Conservation (phyloP, 768 basidiomycete species). For the Cystofilobasidium capitatum region DNA sequence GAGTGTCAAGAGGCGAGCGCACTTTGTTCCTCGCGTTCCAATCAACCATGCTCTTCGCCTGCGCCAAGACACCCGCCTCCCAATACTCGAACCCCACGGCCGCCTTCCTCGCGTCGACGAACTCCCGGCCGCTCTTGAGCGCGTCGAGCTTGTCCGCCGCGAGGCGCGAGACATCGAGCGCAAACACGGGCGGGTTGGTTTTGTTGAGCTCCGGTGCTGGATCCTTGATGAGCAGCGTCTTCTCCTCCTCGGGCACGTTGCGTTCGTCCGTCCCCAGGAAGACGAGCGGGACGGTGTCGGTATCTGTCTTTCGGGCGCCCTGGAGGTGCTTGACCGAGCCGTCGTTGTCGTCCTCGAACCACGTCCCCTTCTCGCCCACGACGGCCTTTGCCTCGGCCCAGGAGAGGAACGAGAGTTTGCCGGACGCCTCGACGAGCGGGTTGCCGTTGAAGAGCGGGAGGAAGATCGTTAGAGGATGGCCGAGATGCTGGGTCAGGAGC, state of each 20-base stretch:
- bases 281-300: conserved; percentile 10
- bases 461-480: conserved; percentile 58
- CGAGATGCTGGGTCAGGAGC: conserved; percentile 64
- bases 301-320: not conserved
- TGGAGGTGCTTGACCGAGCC: conserved; percentile 21
- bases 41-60: conserved; percentile 71
- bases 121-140: conserved; percentile 6
- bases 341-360: conserved; percentile 11
- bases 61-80: conserved; percentile 65
- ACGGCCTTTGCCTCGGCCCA: conserved; percentile 2
- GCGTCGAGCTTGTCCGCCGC: not conserved
- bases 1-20: conserved; percentile 26
- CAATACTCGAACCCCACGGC: conserved; percentile 53
- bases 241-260: not conserved
- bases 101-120: conserved; percentile 45
- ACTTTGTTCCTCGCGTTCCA: conserved; percentile 90
- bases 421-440: conserved; percentile 48
- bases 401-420: conserved; percentile 13
- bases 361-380: not conserved
- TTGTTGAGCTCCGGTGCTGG: conserved; percentile 13
- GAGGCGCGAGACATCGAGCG: conserved; percentile 4
- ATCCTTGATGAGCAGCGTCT: conserved; percentile 23
- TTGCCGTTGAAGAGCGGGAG: conserved; percentile 64
- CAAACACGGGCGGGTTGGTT: conserved; percentile 16
- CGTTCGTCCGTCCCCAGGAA: conserved; percentile 23